These are phyloP conservation scores for Lasiodiplodia sp. DNA, from an alignment of 2,329 filamentous ascomycete species.

Conservation along the genomic window DNA sequence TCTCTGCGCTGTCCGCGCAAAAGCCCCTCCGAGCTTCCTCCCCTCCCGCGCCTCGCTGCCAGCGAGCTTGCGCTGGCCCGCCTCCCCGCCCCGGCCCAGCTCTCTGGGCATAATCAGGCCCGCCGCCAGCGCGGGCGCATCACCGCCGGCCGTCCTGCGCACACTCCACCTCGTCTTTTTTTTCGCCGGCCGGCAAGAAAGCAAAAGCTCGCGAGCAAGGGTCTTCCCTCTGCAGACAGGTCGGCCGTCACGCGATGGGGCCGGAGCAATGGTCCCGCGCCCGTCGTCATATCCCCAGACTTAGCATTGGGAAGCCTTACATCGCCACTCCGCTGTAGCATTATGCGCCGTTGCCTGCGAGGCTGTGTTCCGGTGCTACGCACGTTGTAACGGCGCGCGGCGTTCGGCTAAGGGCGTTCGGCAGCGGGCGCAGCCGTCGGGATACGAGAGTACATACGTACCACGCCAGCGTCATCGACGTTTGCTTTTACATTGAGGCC, in stretches of 20 bases:
- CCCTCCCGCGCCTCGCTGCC: background rate
- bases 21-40: background rate
- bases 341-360: slow-evolving; percentile 10
- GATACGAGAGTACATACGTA: slow-evolving; percentile 19
- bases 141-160: slow-evolving; percentile 21
- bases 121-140: slow-evolving; percentile 10
- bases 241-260: slow-evolving; percentile 5
- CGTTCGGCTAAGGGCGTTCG: slow-evolving; percentile 6
- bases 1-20: slow-evolving; percentile 16
- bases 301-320: slow-evolving; percentile 12
- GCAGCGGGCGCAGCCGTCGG: slow-evolving; percentile 8
- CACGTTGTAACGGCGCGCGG: slow-evolving; percentile 22
- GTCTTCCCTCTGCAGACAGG: slow-evolving; percentile 1
- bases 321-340: slow-evolving; percentile 18
- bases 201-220: slow-evolving; percentile 7
- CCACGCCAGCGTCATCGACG: slow-evolving; percentile 20
- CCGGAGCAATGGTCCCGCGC: background rate
- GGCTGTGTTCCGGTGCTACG: slow-evolving; percentile 13
- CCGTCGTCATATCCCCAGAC: background rate
- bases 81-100: background rate
- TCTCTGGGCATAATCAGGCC: slow-evolving; percentile 16
- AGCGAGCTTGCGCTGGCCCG: slow-evolving; percentile 11
- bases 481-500: slow-evolving; percentile 12
- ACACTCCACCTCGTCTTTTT: slow-evolving; percentile 16
- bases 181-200: slow-evolving; percentile 25